phyloP scores from a whole-genome alignment of 2,329 filamentous ascomycete genomes.

The Graphium sp. region DNA sequence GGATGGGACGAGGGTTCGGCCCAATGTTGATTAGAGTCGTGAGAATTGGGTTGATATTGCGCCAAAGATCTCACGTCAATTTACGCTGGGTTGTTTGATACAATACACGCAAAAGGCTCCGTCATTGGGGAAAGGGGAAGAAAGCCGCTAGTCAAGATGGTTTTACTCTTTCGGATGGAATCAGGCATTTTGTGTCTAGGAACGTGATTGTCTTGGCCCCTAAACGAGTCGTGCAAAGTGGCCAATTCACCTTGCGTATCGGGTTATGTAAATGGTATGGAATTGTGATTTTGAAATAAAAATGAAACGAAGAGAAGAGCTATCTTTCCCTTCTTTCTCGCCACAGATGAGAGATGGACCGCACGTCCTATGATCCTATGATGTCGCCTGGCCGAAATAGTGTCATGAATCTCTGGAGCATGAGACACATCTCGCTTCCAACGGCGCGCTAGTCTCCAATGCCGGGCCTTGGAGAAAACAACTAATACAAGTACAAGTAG shows the following conservation, averaged over 20 bases:
- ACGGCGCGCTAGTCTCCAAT: no score
- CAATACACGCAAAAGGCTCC: no score
- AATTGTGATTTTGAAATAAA: not conserved
- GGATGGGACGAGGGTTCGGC: no score
- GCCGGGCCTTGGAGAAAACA: no score
- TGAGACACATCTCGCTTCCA: conserved; percentile 1
- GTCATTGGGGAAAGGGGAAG: no score
- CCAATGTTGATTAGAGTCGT: no score
- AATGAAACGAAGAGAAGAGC: conserved; percentile 1
- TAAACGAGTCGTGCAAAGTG: conserved; percentile 1
- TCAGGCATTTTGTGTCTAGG: not conserved
- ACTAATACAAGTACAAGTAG: no score
- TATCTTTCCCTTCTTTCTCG: not conserved
- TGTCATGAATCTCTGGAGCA: conserved; percentile 1
- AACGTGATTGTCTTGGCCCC: not conserved
- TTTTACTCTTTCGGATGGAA: not conserved
- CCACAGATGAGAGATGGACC: not conserved
- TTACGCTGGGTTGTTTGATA: no score
- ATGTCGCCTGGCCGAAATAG: conserved; percentile 1
- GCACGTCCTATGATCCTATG: not conserved
- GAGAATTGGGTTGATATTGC: no score
- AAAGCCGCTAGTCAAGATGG: no score
- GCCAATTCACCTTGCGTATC: not conserved
- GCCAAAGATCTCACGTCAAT: no score
- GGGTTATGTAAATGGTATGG: not conserved